Evolutionary conservation across 495 filamentous ascomycete genomes (phyloP).

Genomic region (Arthonia radiata): DNA sequence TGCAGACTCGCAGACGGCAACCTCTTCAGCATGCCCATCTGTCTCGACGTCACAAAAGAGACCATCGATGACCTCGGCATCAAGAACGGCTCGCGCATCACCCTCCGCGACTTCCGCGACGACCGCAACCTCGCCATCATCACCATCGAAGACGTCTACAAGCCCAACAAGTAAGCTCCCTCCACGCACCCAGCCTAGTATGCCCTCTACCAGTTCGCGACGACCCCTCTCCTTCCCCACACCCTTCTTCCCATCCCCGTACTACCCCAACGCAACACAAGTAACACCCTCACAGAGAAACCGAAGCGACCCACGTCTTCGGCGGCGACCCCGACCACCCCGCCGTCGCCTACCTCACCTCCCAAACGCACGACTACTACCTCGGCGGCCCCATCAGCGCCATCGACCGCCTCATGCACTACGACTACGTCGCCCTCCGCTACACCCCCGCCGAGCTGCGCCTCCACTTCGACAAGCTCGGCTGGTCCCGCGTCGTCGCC

Average conservation of each 20-base stretch:
- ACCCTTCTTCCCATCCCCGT: background rate
- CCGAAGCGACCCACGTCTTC: constrained; percentile 83
- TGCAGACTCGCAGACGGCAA: constrained; percentile 68
- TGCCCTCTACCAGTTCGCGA: constrained; percentile 12
- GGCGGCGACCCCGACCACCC: constrained; percentile 86
- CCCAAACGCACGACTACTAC: constrained; percentile 62
- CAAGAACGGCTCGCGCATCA: constrained; percentile 54
- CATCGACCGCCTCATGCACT: constrained; percentile 83
- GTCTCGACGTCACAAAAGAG: constrained; percentile 56
- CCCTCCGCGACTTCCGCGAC: constrained; percentile 86
- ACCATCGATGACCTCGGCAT: constrained; percentile 46
- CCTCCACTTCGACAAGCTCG: constrained; percentile 94
- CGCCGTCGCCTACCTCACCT: constrained; percentile 68
- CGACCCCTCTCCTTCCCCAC: constrained; percentile 4
- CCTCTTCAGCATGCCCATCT: constrained; percentile 93
- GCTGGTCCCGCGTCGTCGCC: constrained; percentile 86
- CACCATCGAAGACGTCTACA: constrained; percentile 88
- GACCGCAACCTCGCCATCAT: constrained; percentile 88
- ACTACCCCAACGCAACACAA: background rate
- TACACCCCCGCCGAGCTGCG: constrained; percentile 92
- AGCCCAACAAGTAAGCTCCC: constrained; percentile 66
- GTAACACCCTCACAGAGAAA: constrained; percentile 29
- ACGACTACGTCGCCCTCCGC: constrained; percentile 91
- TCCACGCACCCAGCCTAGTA: constrained; percentile 4
- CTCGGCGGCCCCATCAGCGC: constrained; percentile 89